A percentile compares a stretch with the other conserved stretches of the same genome.
Evolutionary conservation across 176 grass and related monocot species (phyloP).

Genomic region (Rhynchospora tenuis): DNA sequence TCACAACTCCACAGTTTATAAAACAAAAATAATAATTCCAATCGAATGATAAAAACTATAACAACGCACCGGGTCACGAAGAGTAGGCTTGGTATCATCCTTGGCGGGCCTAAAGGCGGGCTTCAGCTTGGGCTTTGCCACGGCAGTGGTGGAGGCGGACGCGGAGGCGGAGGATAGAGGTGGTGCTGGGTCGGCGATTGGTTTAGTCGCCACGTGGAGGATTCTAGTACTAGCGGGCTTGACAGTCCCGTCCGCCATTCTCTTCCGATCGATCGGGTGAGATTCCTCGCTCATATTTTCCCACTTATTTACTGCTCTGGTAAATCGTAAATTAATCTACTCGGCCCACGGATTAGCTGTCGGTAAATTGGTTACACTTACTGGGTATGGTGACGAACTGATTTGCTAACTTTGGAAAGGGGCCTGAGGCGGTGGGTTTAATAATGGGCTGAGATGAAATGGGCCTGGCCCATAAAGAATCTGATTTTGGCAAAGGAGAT

Average conservation of each 20-base stretch:
- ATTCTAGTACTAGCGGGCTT: not conserved
- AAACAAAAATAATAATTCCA: not conserved
- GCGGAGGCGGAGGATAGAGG: not conserved
- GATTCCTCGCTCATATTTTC: not conserved
- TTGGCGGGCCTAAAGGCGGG: conserved; percentile 39
- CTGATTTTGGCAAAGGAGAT: not conserved
- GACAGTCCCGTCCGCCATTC: conserved; percentile 15
- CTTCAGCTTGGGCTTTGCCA: conserved; percentile 30
- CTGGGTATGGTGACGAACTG: not conserved
- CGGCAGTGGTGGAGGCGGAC: not conserved
- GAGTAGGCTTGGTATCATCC: conserved; percentile 72
- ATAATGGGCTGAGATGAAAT: not conserved
- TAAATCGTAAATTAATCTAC: not conserved
- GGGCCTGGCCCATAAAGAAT: not conserved
- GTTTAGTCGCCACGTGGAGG: not conserved
- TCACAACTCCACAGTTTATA: not conserved
- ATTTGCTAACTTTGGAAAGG: not conserved
- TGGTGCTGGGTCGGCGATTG: not conserved
- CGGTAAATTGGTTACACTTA: not conserved
- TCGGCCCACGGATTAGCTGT: conserved; percentile 7
- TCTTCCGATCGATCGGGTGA: conserved; percentile 16
- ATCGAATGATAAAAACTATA: not conserved
- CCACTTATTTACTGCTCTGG: not conserved
- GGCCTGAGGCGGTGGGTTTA: not conserved
- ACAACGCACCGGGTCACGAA: conserved; percentile 60